Evolutionary conservation across 2,329 filamentous ascomycete genomes (phyloP).

Genomic region (Myriosclerotinia duriaeana): DNA sequence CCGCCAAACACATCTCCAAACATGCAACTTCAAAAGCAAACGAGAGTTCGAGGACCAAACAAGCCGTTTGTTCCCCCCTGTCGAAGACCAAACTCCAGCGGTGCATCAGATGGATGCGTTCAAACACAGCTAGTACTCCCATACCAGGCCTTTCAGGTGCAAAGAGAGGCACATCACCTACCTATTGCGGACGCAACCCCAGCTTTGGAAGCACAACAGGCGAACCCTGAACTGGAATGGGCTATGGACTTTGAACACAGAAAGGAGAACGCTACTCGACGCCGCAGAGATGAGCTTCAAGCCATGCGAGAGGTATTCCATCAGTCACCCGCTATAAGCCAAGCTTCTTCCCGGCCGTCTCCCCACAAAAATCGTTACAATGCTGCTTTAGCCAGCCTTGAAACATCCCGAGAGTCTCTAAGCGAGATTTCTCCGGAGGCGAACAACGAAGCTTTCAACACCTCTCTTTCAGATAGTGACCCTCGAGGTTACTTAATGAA

Average conservation of each 20-base stretch:
- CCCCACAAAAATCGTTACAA: conserved; percentile 40
- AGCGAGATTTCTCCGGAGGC: neutral
- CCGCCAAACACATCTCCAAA: conserved; percentile 25
- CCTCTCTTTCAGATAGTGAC: conserved; percentile 36
- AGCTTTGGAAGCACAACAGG: conserved; percentile 11
- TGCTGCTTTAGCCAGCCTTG: conserved; percentile 34
- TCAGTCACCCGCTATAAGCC: neutral
- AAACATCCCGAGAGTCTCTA: conserved; percentile 16
- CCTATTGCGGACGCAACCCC: neutral
- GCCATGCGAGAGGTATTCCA: conserved; percentile 23
- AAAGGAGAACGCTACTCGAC: conserved; percentile 37
- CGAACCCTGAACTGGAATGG: conserved; percentile 35
- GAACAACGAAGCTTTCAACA: conserved; percentile 27
- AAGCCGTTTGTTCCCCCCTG: conserved; percentile 35
- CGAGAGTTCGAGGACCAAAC: conserved; percentile 25
- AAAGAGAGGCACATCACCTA: conserved; percentile 14
- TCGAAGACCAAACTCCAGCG: conserved; percentile 15
- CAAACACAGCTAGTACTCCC: conserved; percentile 29
- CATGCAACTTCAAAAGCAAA: neutral
- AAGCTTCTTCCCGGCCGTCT: conserved; percentile 26
- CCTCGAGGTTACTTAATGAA: conserved; percentile 40
- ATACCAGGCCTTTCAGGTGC: conserved; percentile 5
- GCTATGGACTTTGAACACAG: conserved; percentile 40
- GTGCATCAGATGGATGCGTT: conserved; percentile 21
- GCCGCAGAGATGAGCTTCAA: conserved; percentile 35